Evolutionary conservation across 495 filamentous ascomycete genomes (phyloP).

Genomic region (Lichenothelia convexa): DNA sequence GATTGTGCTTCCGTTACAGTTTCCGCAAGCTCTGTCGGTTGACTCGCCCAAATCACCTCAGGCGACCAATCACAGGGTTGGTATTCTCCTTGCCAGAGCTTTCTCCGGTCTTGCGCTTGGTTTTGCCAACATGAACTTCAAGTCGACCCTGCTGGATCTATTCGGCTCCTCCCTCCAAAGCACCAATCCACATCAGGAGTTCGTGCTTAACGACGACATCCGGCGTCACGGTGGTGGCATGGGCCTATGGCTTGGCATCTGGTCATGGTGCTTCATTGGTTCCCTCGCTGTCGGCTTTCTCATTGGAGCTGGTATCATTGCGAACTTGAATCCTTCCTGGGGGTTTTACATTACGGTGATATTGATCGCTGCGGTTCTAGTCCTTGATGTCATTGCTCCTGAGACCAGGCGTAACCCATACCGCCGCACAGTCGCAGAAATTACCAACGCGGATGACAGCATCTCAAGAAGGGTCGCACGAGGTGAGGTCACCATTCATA

Average conservation of each 20-base stretch:
- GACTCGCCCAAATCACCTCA: slow-evolving; percentile 34
- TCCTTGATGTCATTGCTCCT: slow-evolving; percentile 46
- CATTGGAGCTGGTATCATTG: slow-evolving; percentile 47
- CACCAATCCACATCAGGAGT: slow-evolving; percentile 48
- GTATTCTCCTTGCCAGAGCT: slow-evolving; percentile 40
- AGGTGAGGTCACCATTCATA: slow-evolving; percentile 59
- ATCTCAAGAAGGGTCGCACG: slow-evolving; percentile 41
- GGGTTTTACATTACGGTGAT: slow-evolving; percentile 55
- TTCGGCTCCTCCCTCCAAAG: slow-evolving; percentile 58
- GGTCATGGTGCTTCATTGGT: slow-evolving; percentile 55
- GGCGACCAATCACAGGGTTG: slow-evolving; percentile 34
- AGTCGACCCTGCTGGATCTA: slow-evolving; percentile 49
- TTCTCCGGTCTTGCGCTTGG: slow-evolving; percentile 50
- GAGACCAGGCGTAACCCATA: slow-evolving; percentile 46
- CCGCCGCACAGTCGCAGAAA: slow-evolving; percentile 45
- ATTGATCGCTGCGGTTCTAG: slow-evolving; percentile 37
- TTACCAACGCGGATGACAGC: slow-evolving; percentile 30
- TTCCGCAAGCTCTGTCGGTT: slow-evolving; percentile 52
- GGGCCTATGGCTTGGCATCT: slow-evolving; percentile 60
- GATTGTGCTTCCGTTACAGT: slow-evolving; percentile 50
- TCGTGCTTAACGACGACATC: slow-evolving; percentile 41
- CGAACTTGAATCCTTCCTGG: slow-evolving; percentile 40
- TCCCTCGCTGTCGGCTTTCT: slow-evolving; percentile 50
- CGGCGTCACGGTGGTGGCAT: slow-evolving; percentile 55
- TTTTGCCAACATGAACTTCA: slow-evolving; percentile 59